Evolutionary conservation across 768 basidiomycete species (phyloP), one percentile per base, ranked within the genome.

Genomic region (Phanerochaete carnosa): DNA sequence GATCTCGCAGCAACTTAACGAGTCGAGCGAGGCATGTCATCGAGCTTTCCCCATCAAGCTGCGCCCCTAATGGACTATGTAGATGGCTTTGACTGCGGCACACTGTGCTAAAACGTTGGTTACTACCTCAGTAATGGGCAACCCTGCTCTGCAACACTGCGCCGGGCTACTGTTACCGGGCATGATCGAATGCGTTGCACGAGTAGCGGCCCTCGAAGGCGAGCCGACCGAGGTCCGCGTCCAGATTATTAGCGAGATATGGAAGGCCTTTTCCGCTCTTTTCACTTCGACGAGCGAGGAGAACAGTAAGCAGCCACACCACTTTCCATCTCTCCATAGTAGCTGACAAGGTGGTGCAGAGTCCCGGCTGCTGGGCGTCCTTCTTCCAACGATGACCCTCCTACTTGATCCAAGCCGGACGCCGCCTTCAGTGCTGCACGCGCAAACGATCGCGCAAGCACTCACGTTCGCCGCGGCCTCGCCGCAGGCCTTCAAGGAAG

Each of bases 61-160:
- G 29, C 26, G 16, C 22, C 49, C 54, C n/a, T 50, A 46, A 25
- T 56, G 39, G 25, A 2, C 45, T 26, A 22, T 29, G 29, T 59
- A 97, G 92, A 77, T 87, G 43, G 86, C 90, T 1, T 71, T 93
- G n/a, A 92, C 91, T 2, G 94, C 95, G 1, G 84, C 89, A 1
- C 94, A 98, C 66, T 98, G 96, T 67, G 85, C 90, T 1, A 92
- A 90, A 69, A 95, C 95, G 0, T 75, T 98, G 45, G 80, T 93
- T 35, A 72, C 84, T 5, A 87, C 95, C 2, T 89, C 93, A 0
- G 76, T 81, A 1, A 76, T 86, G 2, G 88, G 86, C 3, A 87
- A 84, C 55, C 74, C 82, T 0, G 73, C 88, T 12, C 81, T 98
- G 23, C 84, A 86, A 16, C 85, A 89, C 60, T 92, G 90, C 64